Evolutionary conservation across 352 stramenopile species (phyloP), one percentile per base, ranked within the genome.

Genomic region (Pythium brassicae): DNA sequence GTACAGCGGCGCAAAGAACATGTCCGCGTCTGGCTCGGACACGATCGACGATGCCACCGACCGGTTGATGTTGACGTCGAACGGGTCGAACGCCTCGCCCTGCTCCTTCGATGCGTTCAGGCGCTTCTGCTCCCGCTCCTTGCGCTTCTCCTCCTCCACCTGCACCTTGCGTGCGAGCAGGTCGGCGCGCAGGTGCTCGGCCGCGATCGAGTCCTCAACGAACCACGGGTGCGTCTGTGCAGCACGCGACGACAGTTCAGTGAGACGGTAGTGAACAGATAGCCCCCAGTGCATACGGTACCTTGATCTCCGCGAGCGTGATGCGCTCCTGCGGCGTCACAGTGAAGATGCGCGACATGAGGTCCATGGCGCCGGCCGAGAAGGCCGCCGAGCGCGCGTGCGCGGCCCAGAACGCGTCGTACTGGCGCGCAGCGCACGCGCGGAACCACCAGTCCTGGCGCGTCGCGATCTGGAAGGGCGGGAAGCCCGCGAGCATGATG

Each of bases 401-500:
- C 15, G 79, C 81, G 1, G 77, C 78, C 83, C 83, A 93, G 58
- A 93, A 93, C 2, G 78, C 77, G 39, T 93, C 76, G 55, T 92
- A 81, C 62, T 90, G 79, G 35, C 82, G 67, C 19, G 79, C 71
- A 4, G 81, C 75, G 40, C 79, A 91, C 3, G 81, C 79, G 32
- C 83, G 71, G 67, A 94, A 96, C 87, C 88, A 97, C 88, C 88
- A 97, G 66, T 97, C 89, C 56, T 91, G 83, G 51, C 75, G 80
- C 6, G 79, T 75, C 37, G 89, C 89, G 37, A 91, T 89, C 65
- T 96, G 83, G 70, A 97, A 98, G 34, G 92, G 92, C 42, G 92
- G 90, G 62, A 96, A 96, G 23, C 89, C 91, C 20, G 89, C 89
- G 34, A 97, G 69, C 77, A 98, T 93, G 57, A 97, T 97, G 70